These are phyloP conservation scores for Aspergillus proliferans DNA, from an alignment of 2,329 filamentous ascomycete genomes.

Conservation along the genomic window DNA sequence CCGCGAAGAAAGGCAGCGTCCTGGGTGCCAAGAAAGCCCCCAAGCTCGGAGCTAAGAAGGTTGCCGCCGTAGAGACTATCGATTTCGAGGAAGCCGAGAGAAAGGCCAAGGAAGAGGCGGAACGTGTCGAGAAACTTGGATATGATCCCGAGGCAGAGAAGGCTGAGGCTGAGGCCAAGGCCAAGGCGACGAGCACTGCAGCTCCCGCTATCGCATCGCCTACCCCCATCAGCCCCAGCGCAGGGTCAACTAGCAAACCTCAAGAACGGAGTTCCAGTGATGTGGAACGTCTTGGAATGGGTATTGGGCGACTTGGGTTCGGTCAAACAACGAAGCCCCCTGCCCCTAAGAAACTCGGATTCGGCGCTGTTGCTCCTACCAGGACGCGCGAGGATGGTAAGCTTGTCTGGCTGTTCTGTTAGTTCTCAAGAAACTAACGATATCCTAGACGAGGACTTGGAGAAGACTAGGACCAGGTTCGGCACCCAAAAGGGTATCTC, in stretches of 20 bases:
- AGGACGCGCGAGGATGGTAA: slow-evolving; percentile 65
- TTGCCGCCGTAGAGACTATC: slow-evolving; percentile 65
- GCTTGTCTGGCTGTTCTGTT: slow-evolving; percentile 11
- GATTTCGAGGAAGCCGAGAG: slow-evolving; percentile 97
- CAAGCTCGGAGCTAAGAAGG: slow-evolving; percentile 91
- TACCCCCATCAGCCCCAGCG: slow-evolving; percentile 65
- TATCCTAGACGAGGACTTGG: slow-evolving; percentile 63
- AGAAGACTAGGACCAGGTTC: slow-evolving; percentile 82
- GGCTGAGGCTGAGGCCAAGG: slow-evolving; percentile 37
- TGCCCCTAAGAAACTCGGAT: slow-evolving; percentile 72
- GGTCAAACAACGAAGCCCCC: slow-evolving; percentile 68
- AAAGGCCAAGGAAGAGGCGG: slow-evolving; percentile 94
- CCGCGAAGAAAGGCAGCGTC: slow-evolving; percentile 76
- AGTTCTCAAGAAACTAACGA: slow-evolving; percentile 5
- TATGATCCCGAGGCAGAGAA: slow-evolving; percentile 89
- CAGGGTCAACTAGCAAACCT: slow-evolving; percentile 45
- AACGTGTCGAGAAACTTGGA: slow-evolving; percentile 88
- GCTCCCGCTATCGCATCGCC: slow-evolving; percentile 64
- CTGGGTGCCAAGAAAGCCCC: slow-evolving; percentile 73
- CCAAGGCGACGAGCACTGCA: slow-evolving; percentile 36
- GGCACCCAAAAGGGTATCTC: slow-evolving; percentile 91
- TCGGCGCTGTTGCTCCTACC: slow-evolving; percentile 74
- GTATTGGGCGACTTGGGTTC: slow-evolving; percentile 76
- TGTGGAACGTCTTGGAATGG: slow-evolving; percentile 84
- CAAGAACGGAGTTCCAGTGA: slow-evolving; percentile 62